phyloP scores from a whole-genome alignment of 495 filamentous ascomycete species.

The Penicillium verhagenii region DNA sequence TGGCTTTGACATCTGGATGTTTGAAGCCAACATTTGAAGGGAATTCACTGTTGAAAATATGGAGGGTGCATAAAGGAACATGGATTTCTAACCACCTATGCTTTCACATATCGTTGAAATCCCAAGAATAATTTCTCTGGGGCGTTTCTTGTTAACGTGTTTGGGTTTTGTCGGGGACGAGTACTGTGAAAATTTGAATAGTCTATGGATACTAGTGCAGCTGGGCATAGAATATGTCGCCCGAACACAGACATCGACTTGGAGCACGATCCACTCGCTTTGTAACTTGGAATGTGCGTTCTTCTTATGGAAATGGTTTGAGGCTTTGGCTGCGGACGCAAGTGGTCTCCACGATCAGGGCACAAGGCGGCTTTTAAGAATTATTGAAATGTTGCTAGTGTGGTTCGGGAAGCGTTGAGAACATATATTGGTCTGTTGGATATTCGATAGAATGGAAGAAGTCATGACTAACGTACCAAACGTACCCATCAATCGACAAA shows the following conservation, averaged over 20 bases:
- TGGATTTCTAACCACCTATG: too few relatives aligned
- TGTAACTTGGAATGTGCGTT: conserved; percentile 21
- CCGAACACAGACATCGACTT: conserved; percentile 33
- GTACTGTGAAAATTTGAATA: too few relatives aligned
- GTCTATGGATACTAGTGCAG: conserved; percentile 37
- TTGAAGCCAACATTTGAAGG: too few relatives aligned
- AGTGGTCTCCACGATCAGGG: neutral
- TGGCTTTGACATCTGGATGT: conserved; percentile 8
- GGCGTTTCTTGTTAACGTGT: too few relatives aligned
- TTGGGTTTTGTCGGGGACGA: too few relatives aligned
- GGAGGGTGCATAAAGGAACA: too few relatives aligned
- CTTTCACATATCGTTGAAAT: too few relatives aligned
- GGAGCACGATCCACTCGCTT: conserved; percentile 40
- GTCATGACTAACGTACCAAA: too few relatives aligned
- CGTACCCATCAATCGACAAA: too few relatives aligned
- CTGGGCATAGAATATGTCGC: conserved; percentile 37
- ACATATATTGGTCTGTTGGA: conserved; percentile 1
- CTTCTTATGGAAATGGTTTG: conserved; percentile 13
- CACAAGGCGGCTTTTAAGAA: neutral
- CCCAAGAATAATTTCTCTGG: too few relatives aligned
- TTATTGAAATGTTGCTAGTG: conserved; percentile 3
- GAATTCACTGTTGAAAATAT: too few relatives aligned
- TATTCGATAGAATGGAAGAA: neutral
- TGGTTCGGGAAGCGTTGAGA: neutral
- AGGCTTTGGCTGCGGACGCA: conserved; percentile 3